Conservation (phyloP, 495 filamentous ascomycete species). For the Diplogelasinospora grovesii region DNA sequence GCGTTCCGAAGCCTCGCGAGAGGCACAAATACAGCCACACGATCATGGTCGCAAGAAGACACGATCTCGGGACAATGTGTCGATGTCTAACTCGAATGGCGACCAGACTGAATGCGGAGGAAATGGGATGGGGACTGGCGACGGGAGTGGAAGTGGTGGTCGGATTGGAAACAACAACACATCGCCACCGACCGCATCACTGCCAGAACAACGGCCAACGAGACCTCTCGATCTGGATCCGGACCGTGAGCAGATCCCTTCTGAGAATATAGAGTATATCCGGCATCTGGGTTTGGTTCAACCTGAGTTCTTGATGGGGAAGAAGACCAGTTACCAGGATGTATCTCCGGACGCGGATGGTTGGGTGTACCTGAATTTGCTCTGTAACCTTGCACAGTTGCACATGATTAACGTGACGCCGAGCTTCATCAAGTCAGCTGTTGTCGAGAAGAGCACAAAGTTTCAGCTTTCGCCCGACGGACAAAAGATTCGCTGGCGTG, state of each 20-base stretch:
- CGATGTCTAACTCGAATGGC: slow-evolving; percentile 30
- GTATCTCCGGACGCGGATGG: slow-evolving; percentile 49
- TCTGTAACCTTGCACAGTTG: slow-evolving; percentile 74
- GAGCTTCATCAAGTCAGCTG: slow-evolving; percentile 61
- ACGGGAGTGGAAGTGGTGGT: slow-evolving; percentile 20
- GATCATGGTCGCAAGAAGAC: slow-evolving; percentile 24
- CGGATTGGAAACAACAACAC: slow-evolving; percentile 26
- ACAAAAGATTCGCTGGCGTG: slow-evolving; percentile 66
- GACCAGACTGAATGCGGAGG: slow-evolving; percentile 34
- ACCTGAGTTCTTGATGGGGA: slow-evolving; percentile 27
- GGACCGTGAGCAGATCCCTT: slow-evolving; percentile 56
- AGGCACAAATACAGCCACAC: slow-evolving; percentile 31
- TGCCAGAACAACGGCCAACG: slow-evolving; percentile 62
- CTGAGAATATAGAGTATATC: slow-evolving; percentile 70
- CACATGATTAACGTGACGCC: slow-evolving; percentile 71
- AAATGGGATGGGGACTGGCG: slow-evolving; percentile 25
- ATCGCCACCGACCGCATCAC: slow-evolving; percentile 36
- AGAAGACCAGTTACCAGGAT: slow-evolving; percentile 25
- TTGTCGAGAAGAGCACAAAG: slow-evolving; percentile 57
- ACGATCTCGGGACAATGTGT: slow-evolving; percentile 30
- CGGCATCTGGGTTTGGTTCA: slow-evolving; percentile 59
- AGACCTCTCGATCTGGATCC: slow-evolving; percentile 66
- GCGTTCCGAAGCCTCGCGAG: slow-evolving; percentile 24
- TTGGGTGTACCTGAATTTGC: slow-evolving; percentile 78
- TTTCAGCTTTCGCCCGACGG: slow-evolving; percentile 70